Base-by-base conservation (phyloP, 202 grass and related monocot species). In the Panicum virgatum region DNA sequence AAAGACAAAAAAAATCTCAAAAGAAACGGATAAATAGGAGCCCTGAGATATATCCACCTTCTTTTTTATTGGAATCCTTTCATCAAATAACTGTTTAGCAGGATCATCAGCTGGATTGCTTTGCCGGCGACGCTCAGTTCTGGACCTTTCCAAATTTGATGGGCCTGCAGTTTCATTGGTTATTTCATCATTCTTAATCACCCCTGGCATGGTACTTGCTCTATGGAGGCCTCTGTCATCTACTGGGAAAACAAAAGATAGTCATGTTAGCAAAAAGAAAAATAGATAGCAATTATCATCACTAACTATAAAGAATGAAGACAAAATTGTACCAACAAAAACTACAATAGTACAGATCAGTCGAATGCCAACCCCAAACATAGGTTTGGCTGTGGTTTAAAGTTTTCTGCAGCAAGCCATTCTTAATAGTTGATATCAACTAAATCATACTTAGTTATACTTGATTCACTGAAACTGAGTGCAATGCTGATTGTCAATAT, bases 41-140 rank as follows among this genome's bases (percentile, higher is more conserved):
- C 20, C 29, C 10, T 0, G 19, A 43, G 54, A 37, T 48, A 80
- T 61, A 32, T 32, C 22, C 74, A 98, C 96, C 90, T 93, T 98
- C 82, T 93, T 90, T 70, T 62, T 95, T 51, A 64, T 48, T 60
- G 96, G 84, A 73, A 98, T 86, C 36, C 84, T 93, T 72, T 93
- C 96, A 84, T 91, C 85, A 37, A 95, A 77, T 71, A 98, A 69
- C 78, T 95, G 89, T 69, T 76, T 80, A 66, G 90, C 39, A 81
- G 96, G 90, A 62, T 95, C 88, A 66, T 84, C 42, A 23, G 42
- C 83, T 61, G 51, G 69, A 75, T 54, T 84, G 45, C 58, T 86
- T 79, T 92, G 92, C 20, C 34, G 73, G 54, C 51, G 79, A 20
- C 88, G 90, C 78, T 94, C 91, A 15, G 91, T 92, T 85, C 73